phyloP scores from a whole-genome alignment of 1,284 basidiomycete genomes.

The Trichosporon ovoides region DNA sequence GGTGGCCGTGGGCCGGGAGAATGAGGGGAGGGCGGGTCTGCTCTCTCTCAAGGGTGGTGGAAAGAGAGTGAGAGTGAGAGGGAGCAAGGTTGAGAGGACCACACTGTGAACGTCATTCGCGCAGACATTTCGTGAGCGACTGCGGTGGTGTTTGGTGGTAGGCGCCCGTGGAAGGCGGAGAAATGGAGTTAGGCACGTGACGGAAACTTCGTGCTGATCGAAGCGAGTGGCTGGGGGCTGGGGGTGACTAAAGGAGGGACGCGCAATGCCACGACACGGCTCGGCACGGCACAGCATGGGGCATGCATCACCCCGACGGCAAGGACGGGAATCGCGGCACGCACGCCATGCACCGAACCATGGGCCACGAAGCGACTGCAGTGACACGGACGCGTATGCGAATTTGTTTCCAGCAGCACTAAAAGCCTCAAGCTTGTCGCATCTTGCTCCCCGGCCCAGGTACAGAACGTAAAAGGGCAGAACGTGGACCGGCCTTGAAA shows the following conservation, averaged over 20 bases:
- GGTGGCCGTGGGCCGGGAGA: constrained; percentile 4
- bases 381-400: too few species aligned
- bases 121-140: background rate
- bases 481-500: background rate
- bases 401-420: too few species aligned
- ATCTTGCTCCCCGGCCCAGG: too few species aligned
- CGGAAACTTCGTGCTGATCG: too few species aligned
- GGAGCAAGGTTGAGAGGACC: background rate
- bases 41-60: background rate
- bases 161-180: background rate
- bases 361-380: too few species aligned
- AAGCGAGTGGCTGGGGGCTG: too few species aligned
- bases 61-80: constrained; percentile 4
- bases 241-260: too few species aligned
- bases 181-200: background rate
- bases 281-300: background rate
- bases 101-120: background rate
- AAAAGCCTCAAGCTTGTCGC: too few species aligned
- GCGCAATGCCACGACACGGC: background rate
- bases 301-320: background rate
- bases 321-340: too few species aligned
- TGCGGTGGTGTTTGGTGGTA: background rate
- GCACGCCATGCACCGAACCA: too few species aligned
- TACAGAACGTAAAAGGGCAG: too few species aligned
- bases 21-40: background rate